Conservation (phyloP, 2,329 filamentous ascomycete species). For the Tolypocladium capitatum region DNA sequence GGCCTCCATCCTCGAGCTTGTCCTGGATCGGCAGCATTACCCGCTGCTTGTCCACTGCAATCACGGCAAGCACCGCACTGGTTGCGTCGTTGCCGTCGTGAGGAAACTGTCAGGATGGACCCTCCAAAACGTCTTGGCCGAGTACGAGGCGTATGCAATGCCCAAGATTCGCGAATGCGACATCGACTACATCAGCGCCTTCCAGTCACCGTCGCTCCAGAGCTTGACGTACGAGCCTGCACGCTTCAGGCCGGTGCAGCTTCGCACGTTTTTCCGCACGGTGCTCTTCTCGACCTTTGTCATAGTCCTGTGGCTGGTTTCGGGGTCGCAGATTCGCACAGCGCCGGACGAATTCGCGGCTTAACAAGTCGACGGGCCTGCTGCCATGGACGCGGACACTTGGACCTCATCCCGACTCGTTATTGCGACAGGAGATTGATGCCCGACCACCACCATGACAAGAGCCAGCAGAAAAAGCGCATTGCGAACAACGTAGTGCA, state of each 20-base stretch:
- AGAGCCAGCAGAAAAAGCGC: not conserved
- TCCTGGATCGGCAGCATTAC: constrained; percentile 60
- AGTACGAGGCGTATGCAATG: constrained; percentile 57
- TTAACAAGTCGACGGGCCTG: not conserved
- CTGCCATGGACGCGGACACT: not conserved
- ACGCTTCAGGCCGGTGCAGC: constrained; percentile 12
- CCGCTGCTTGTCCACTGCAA: constrained; percentile 87
- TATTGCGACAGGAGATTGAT: not conserved
- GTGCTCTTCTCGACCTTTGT: constrained; percentile 29
- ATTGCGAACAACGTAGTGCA: not conserved
- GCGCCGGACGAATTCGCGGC: not conserved
- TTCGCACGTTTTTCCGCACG: constrained; percentile 27
- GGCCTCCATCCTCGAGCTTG: constrained; percentile 54
- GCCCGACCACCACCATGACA: not conserved
- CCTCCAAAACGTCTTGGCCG: constrained; percentile 46
- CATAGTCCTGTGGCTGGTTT: constrained; percentile 28
- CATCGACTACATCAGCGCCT: constrained; percentile 41
- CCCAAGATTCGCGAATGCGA: constrained; percentile 49
- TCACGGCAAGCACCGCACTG: constrained; percentile 85
- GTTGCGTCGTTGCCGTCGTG: constrained; percentile 72
- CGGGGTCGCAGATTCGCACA: constrained; percentile 17
- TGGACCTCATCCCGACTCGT: not conserved
- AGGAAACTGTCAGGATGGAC: constrained; percentile 61
- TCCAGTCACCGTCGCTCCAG: constrained; percentile 27
- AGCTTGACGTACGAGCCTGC: constrained; percentile 3